Percentiles rank a stretch among this genome's conserved stretches.
Evolutionary conservation across 148 eudicot species (phyloP).

Genomic region (Dysphania ambrosioides): DNA sequence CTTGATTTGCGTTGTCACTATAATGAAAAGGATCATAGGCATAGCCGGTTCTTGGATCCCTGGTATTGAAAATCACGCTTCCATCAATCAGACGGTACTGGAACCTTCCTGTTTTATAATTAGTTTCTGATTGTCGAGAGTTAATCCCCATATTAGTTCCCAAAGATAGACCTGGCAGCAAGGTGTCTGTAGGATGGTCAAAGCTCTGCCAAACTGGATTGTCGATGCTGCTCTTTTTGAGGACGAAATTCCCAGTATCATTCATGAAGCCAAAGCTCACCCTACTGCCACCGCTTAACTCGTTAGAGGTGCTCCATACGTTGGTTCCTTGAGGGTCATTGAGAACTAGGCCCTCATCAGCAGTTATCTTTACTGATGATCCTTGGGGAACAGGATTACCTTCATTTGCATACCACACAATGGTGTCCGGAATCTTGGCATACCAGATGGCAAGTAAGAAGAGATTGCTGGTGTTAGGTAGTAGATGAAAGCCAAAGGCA

Average conservation of each 20-base stretch:
- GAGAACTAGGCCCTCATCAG: conserved; percentile 39
- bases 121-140: conserved; percentile 31
- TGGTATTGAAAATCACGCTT: background rate
- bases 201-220: conserved; percentile 43
- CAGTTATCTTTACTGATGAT: conserved; percentile 36
- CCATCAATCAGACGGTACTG: conserved; percentile 11
- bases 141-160: conserved; percentile 9
- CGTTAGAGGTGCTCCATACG: conserved; percentile 26
- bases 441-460: conserved; percentile 59
- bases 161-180: conserved; percentile 45
- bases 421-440: conserved; percentile 44
- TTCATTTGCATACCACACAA: conserved; percentile 44
- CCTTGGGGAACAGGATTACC: conserved; percentile 32
- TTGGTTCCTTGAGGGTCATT: conserved; percentile 36
- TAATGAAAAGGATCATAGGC: background rate
- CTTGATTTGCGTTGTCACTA: background rate
- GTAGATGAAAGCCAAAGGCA: conserved; percentile 44
- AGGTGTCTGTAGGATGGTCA: conserved; percentile 41
- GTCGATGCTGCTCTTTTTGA: conserved; percentile 9
- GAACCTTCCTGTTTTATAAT: conserved; percentile 44
- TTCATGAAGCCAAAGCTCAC: conserved; percentile 36
- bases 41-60: background rate
- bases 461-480: conserved; percentile 20
- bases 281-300: no score
- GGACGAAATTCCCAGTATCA: conserved; percentile 51